Conservation (phyloP, 164 flowering plant species). For the Annona squamosa region DNA sequence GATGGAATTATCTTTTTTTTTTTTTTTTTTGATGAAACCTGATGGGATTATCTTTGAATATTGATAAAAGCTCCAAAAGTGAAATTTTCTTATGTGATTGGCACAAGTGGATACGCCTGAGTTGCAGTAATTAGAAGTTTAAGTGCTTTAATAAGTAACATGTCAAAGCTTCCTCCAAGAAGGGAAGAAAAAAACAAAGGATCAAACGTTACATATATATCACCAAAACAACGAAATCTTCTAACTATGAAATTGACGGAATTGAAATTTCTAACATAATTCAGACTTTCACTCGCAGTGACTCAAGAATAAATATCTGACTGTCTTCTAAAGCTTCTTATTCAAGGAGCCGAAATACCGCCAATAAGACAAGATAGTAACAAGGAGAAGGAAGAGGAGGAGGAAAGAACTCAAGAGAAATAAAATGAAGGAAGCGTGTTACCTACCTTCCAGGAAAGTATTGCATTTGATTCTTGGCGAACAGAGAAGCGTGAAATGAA, state of each 20-base stretch:
- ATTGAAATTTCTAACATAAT: not conserved
- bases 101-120: not conserved
- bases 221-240: not conserved
- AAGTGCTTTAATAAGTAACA: not conserved
- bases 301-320: not conserved
- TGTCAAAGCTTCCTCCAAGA: not conserved
- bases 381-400: not conserved
- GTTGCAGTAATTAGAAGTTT: not conserved
- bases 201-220: not conserved
- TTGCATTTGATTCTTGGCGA: not conserved
- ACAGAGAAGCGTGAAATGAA: not conserved
- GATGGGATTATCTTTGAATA: not conserved
- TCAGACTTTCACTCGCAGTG: not conserved
- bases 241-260: not conserved
- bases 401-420: too few species aligned
- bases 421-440: not conserved
- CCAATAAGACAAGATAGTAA: not conserved
- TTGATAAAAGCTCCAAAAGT: not conserved
- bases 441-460: not conserved
- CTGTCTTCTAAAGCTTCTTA: not conserved
- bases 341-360: not conserved
- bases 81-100: not conserved
- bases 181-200: not conserved
- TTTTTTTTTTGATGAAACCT: too few species aligned
- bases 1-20: not conserved